A percentile compares a stretch with the other conserved stretches of the same genome.
These are phyloP conservation scores for Prunus armeniaca DNA, from an alignment of 306 rosid genomes.

Conservation along the genomic window DNA sequence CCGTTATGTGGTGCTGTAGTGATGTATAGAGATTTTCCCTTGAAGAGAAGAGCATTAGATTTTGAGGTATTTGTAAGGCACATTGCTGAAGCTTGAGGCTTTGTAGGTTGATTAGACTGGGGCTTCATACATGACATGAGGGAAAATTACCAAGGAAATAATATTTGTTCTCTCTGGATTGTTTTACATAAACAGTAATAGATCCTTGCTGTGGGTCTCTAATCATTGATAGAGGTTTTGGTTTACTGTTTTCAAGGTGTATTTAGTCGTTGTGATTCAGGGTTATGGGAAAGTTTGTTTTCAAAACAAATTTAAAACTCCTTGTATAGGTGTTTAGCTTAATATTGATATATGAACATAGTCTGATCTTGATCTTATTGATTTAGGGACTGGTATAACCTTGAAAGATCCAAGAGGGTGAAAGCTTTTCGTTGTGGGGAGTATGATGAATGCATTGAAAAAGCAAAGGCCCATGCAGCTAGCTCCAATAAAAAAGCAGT, in stretches of 20 bases:
- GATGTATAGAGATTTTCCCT: neutral
- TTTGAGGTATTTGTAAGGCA: neutral
- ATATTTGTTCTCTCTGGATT: neutral
- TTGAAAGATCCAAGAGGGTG: constrained; percentile 90
- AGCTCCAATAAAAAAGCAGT: constrained; percentile 74
- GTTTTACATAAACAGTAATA: neutral
- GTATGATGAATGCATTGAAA: constrained; percentile 85
- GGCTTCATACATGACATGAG: neutral
- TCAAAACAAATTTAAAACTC: neutral
- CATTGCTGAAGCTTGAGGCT: constrained; percentile 6
- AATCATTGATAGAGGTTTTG: neutral
- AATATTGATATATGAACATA: constrained; percentile 15
- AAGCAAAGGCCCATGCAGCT: constrained; percentile 82
- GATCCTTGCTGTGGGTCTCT: neutral
- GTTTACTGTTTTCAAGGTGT: neutral
- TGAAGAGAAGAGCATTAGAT: neutral
- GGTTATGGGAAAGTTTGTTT: neutral
- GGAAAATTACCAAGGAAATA: neutral
- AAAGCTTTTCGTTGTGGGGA: constrained; percentile 97
- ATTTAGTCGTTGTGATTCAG: neutral
- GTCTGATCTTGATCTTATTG: constrained; percentile 40
- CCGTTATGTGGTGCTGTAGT: neutral
- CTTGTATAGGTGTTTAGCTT: constrained; percentile 13
- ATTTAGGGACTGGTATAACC: constrained; percentile 95
- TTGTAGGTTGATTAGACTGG: neutral